Conservation (phyloP, 2,329 filamentous ascomycete species). For the Aspergillus ochraceus region DNA sequence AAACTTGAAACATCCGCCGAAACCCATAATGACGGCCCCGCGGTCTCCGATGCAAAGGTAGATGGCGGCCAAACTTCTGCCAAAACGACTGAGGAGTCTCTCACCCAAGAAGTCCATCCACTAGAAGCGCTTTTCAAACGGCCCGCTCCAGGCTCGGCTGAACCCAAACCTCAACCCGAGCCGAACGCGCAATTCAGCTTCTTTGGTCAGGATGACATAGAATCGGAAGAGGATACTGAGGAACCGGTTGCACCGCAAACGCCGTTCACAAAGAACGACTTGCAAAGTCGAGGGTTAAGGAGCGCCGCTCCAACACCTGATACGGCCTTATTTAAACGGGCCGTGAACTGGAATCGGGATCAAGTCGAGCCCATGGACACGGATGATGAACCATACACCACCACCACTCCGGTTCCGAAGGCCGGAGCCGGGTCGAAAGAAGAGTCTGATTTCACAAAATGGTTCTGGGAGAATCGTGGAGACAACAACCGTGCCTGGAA, state of each 20-base stretch:
- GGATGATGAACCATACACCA: conserved; percentile 25
- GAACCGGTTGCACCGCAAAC: conserved; percentile 64
- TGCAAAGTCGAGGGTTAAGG: conserved; percentile 65
- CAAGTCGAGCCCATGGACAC: conserved; percentile 21
- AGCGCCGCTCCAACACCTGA: conserved; percentile 95
- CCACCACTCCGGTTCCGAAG: conserved; percentile 29
- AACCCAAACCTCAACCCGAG: conserved; percentile 37
- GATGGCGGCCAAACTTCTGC: conserved; percentile 13
- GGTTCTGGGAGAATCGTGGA: conserved; percentile 58
- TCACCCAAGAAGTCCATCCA: conserved; percentile 65
- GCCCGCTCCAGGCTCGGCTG: conserved; percentile 46
- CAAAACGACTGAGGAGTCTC: conserved; percentile 4
- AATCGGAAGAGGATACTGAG: conserved; percentile 49
- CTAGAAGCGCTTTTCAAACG: conserved; percentile 91
- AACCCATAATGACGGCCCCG: conserved; percentile 2
- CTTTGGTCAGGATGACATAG: conserved; percentile 62
- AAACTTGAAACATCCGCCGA: conserved; percentile 2
- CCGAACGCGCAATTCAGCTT: conserved; percentile 72
- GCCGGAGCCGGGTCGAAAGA: conserved; percentile 19
- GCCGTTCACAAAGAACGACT: conserved; percentile 76
- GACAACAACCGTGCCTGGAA: conserved; percentile 54
- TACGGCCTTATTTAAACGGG: conserved; percentile 69
- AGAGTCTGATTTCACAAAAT: conserved; percentile 61
- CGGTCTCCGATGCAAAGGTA: conserved; percentile 12
- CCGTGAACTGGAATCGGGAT: conserved; percentile 27